Evolutionary conservation across 352 stramenopile genomes (phyloP).

Genomic region (Phytopythium oedochilum): DNA sequence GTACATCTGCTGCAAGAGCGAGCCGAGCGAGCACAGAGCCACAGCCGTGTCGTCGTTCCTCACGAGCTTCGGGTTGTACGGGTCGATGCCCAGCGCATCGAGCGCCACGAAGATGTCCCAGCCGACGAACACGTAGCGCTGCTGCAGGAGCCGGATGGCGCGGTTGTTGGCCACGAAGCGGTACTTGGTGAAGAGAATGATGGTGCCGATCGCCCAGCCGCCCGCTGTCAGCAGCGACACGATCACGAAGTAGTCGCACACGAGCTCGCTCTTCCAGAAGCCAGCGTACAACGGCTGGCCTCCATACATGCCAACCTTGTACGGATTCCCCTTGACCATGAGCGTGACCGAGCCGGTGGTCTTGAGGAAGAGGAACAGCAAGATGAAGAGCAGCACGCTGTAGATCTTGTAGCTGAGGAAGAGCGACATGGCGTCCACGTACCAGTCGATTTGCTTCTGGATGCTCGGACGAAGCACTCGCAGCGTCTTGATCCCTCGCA

Average conservation of each 20-base stretch:
- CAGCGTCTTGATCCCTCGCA: slow-evolving; percentile 85
- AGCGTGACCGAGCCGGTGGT: slow-evolving; percentile 23
- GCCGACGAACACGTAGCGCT: slow-evolving; percentile 31
- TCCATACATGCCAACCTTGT: slow-evolving; percentile 23
- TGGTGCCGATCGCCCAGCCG: slow-evolving; percentile 7
- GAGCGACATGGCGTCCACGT: slow-evolving; percentile 19
- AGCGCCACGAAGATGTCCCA: slow-evolving; percentile 35
- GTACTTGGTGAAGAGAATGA: slow-evolving; percentile 25
- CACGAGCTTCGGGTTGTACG: slow-evolving; percentile 14
- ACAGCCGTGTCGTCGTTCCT: slow-evolving; percentile 16
- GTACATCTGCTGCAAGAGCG: slow-evolving; percentile 33
- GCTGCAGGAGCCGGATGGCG: slow-evolving; percentile 25
- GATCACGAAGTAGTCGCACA: slow-evolving; percentile 36
- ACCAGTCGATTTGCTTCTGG: slow-evolving; percentile 21
- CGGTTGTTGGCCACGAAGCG: slow-evolving; percentile 20
- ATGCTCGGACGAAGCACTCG: slow-evolving; percentile 16
- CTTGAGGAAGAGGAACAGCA: slow-evolving; percentile 21
- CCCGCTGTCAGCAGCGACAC: slow-evolving; percentile 11
- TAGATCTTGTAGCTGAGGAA: slow-evolving; percentile 49
- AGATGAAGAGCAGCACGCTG: slow-evolving; percentile 24
- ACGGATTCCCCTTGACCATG: slow-evolving; percentile 15
- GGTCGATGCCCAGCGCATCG: slow-evolving; percentile 34
- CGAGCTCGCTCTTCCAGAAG: slow-evolving; percentile 43
- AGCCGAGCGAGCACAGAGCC: slow-evolving; percentile 28
- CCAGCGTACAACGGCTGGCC: slow-evolving; percentile 21